Evolutionary conservation across 2,329 filamentous ascomycete genomes (phyloP).

Genomic region (Botryotinia globosa): DNA sequence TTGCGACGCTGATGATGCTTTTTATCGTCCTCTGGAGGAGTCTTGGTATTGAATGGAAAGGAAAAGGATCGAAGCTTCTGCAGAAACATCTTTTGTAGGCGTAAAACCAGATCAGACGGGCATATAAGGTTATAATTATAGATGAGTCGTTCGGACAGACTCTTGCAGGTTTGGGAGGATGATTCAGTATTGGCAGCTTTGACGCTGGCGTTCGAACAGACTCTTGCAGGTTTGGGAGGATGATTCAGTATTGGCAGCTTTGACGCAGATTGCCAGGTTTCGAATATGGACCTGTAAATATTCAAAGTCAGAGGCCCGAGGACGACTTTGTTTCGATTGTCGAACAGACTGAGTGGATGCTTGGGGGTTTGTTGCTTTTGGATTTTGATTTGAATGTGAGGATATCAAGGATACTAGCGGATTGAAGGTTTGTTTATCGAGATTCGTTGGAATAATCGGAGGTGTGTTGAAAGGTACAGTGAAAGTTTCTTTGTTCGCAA

Average conservation of each 20-base stretch:
- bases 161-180: not conserved
- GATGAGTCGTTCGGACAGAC: too few relatives aligned
- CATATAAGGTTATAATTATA: too few relatives aligned
- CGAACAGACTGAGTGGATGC: not conserved
- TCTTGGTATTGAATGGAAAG: not conserved
- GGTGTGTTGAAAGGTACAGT: not conserved
- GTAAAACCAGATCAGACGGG: not conserved
- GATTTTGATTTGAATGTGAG: not conserved
- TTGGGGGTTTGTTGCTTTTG: conserved; percentile 11
- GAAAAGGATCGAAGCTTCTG: conserved; percentile 17
- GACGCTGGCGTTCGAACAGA: too few relatives aligned
- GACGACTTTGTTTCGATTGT: not conserved
- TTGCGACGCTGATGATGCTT: not conserved
- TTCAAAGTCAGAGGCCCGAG: not conserved
- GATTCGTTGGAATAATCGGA: not conserved
- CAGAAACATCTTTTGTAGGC: not conserved
- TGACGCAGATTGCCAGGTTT: not conserved
- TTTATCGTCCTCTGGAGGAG: not conserved
- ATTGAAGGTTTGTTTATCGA: not conserved
- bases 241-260: not conserved
- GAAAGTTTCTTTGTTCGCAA: conserved; percentile 5
- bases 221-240: not conserved
- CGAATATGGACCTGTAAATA: not conserved
- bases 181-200: not conserved
- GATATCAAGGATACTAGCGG: not conserved